These are phyloP conservation scores for Nicotiana undulata DNA, from an alignment of 257 asterid species.

Conservation along the genomic window DNA sequence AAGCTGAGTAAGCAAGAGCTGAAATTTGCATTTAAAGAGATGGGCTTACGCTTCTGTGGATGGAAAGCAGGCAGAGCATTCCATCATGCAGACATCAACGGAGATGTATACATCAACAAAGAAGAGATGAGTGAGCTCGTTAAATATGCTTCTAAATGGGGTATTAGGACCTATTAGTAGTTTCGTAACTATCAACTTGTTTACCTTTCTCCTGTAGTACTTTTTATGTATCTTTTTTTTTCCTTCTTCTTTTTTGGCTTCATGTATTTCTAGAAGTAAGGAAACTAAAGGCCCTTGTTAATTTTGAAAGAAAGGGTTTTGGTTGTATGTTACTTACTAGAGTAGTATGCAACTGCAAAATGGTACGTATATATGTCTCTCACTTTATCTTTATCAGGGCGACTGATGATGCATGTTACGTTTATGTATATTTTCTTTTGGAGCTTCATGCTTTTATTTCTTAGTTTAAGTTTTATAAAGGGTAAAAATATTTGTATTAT, in stretches of 20 bases:
- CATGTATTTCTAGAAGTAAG: not conserved
- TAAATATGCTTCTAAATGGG: conserved; percentile 4
- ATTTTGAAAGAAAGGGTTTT: not conserved
- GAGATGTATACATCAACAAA: conserved; percentile 13
- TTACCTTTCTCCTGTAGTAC: not conserved
- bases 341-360: not conserved
- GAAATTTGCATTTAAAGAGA: not conserved
- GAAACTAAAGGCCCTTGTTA: not conserved
- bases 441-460: not conserved
- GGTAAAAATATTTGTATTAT: no score
- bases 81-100: not conserved
- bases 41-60: not conserved
- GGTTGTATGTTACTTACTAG: not conserved
- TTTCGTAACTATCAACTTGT: not conserved
- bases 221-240: not conserved
- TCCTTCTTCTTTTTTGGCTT: not conserved
- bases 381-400: not conserved
- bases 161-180: not conserved
- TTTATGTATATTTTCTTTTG: not conserved
- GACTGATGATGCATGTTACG: not conserved
- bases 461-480: no score
- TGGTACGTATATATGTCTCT: not conserved
- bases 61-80: conserved; percentile 13
- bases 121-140: conserved; percentile 6
- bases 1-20: conserved; percentile 10